phyloP scores from a whole-genome alignment of 2,329 filamentous ascomycete genomes.

The Aspergillus novofumigatus region DNA sequence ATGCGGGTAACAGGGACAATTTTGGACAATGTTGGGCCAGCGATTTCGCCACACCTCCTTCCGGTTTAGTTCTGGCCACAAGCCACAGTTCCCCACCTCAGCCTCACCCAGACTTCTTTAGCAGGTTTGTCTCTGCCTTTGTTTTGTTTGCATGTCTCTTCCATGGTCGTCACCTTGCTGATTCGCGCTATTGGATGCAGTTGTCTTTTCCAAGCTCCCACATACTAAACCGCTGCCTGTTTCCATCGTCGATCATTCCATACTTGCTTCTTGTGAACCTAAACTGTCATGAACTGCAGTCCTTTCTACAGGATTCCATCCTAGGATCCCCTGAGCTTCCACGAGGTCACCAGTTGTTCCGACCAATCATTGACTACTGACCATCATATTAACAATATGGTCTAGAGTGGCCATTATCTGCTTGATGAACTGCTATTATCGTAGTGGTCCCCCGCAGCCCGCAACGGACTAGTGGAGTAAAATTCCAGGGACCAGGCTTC shows the following conservation, averaged over 20 bases:
- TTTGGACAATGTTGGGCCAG: background rate
- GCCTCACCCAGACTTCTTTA: background rate
- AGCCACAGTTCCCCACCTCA: background rate
- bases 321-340: background rate
- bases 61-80: background rate
- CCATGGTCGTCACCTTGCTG: background rate
- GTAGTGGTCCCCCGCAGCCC: too few species aligned
- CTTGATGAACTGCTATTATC: background rate
- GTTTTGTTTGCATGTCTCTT: background rate
- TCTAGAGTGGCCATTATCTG: background rate
- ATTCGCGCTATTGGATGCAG: background rate
- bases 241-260: background rate
- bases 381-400: background rate
- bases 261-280: background rate
- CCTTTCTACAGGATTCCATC: background rate
- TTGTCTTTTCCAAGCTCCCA: background rate
- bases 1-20: background rate
- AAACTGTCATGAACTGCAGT: background rate
- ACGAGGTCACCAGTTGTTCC: background rate
- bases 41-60: background rate
- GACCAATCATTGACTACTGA: background rate
- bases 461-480: background rate
- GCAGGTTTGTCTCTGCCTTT: background rate
- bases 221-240: background rate
- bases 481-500: background rate